Evolutionary conservation across 805 yeast genomes (phyloP), one percentile per base, ranked within the genome.

Genomic region (Ogataea neopini): DNA sequence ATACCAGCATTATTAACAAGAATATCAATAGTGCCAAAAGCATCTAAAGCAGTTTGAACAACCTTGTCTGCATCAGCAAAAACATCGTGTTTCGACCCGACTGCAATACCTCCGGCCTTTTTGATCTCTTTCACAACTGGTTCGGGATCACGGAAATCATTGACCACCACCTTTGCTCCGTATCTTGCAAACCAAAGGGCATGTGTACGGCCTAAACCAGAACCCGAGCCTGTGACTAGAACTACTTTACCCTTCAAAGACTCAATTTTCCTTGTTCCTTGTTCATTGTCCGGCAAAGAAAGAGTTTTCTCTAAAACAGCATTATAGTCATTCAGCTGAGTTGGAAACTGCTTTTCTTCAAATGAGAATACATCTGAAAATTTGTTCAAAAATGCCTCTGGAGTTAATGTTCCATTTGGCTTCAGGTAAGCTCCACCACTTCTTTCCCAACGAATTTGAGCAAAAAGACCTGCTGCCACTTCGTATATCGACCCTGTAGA

Each of bases 1-100:
- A 92, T 88, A 50, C 99, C 99, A 13, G 99, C 99, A 65, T 92
- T 92, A 72, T 92, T 92, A 51, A 92, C 76, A 55, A 92, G 76
- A 6, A 88, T 79, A 69, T 92, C 96, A 49, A 92, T 84, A 37
- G 86, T 77, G 29, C 97, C 97, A 70, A 80, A 92, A 48, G 75
- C 74, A 54, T 79, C 79, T 46, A 90, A 51, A 14, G 96, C 96
- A 35, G 86, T 82, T 66, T 87, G 76, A 49, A 92, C 80, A 56
- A 92, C 87, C 28, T 78, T 78, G 43, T 80, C 80, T 37, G 96
- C 84, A 50, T 89, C 84, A 1, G 75, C 72, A 50, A 85, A 87
- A 46, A 89, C 96, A 66, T 88, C 89, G 69, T 87, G 88, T 59
- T 76, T 78, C 61, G 90, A 95, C 32, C 85, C 88, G 46, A 88